Percentiles rank a stretch among this genome's conserved stretches.
These are phyloP conservation scores for Alternaria alternata DNA, from an alignment of 2,329 filamentous ascomycete genomes.

Conservation along the genomic window DNA sequence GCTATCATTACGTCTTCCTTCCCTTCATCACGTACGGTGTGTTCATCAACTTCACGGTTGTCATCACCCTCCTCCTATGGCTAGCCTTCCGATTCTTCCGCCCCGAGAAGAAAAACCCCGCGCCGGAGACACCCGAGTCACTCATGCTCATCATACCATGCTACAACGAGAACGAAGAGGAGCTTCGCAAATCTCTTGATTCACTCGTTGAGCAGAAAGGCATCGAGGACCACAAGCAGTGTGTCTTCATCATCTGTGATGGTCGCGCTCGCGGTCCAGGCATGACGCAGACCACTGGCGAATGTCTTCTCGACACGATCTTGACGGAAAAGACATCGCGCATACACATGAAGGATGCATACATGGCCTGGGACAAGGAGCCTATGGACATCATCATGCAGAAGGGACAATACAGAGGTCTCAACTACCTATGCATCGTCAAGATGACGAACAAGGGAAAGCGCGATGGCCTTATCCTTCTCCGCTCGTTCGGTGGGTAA, in stretches of 20 bases:
- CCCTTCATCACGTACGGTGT: slow-evolving; percentile 49
- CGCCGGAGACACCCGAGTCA: slow-evolving; percentile 49
- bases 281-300: slow-evolving; percentile 59
- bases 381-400: slow-evolving; percentile 40
- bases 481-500: slow-evolving; percentile 52
- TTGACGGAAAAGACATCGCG: slow-evolving; percentile 49
- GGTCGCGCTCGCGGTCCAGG: slow-evolving; percentile 58
- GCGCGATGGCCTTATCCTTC: slow-evolving; percentile 60
- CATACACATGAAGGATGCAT: slow-evolving; percentile 29
- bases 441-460: slow-evolving; percentile 62
- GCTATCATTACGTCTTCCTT: slow-evolving; percentile 54
- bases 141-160: slow-evolving; percentile 59
- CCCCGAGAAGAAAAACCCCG: slow-evolving; percentile 24
- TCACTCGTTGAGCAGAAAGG: slow-evolving; percentile 57
- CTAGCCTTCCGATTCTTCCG: slow-evolving; percentile 41
- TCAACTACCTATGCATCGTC: slow-evolving; percentile 59
- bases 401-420: slow-evolving; percentile 56
- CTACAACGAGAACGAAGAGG: slow-evolving; percentile 60
- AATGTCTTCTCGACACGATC: slow-evolving; percentile 59
- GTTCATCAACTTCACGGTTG: slow-evolving; percentile 56
- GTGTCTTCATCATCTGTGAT: slow-evolving; percentile 60
- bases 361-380: slow-evolving; percentile 57
- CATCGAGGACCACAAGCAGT: slow-evolving; percentile 53
- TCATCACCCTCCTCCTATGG: slow-evolving; percentile 50
- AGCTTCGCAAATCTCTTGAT: slow-evolving; percentile 56